Evolutionary conservation across 257 asterid genomes (phyloP).

Genomic region (Nicotiana tabacum): DNA sequence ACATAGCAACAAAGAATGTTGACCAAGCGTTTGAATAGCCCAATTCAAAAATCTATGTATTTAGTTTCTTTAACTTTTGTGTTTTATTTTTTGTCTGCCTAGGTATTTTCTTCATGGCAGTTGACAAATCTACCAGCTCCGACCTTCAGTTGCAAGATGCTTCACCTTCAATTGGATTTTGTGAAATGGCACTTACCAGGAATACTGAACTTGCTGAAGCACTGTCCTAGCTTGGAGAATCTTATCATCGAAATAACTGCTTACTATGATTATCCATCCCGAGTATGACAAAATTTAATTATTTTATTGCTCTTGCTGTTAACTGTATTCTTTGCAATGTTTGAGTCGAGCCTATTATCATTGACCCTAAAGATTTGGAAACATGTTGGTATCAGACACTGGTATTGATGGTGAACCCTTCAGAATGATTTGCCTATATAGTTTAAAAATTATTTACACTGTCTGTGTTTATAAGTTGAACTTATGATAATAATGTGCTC

Average conservation of each 20-base stretch:
- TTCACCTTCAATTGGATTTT: too few relatives aligned
- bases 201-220: too few relatives aligned
- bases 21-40: background rate
- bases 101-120: too few relatives aligned
- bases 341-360: background rate
- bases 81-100: too few relatives aligned
- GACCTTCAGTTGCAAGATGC: too few relatives aligned
- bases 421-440: background rate
- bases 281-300: too few relatives aligned
- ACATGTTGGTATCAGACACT: background rate
- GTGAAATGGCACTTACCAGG: too few relatives aligned
- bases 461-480: background rate
- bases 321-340: too few relatives aligned
- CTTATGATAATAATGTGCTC: background rate
- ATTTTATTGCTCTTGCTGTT: too few relatives aligned
- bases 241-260: background rate
- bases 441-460: background rate
- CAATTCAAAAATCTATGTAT: background rate
- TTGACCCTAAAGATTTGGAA: background rate
- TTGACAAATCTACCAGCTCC: too few relatives aligned
- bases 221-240: background rate
- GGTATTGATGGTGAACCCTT: conserved; percentile 2
- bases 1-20: background rate
- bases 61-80: too few relatives aligned
- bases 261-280: too few relatives aligned